Base-by-base conservation (phyloP, 441 rosid genomes). In the Adansonia madagascariensis region DNA sequence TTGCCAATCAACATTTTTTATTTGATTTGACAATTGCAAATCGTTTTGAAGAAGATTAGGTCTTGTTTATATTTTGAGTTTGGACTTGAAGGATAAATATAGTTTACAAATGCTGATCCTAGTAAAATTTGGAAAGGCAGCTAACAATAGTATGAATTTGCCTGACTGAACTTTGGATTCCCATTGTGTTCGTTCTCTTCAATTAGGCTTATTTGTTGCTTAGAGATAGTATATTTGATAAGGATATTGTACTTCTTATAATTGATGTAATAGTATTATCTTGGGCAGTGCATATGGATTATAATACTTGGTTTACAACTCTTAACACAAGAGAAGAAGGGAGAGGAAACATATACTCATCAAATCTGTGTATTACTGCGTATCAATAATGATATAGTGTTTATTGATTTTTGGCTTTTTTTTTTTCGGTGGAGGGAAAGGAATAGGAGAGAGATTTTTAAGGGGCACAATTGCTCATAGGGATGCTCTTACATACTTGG, bases 341-440 rank as follows among this genome's bases (percentile, higher is more conserved):
- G 50, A 18, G 41, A 47, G 4, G 14, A 22, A 59, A 59, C 39
- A 59, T 3, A 31, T 14, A 62, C 9, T 31, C 8, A 31, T 14
- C 66, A 62, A 62, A 62, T 62, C 67, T 62, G 46, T 62, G 18
- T 15, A 31, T 61, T 24, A 24, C 65, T 27, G n/a, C 12, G 11
- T 61, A 24, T 61, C 17, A 61, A 12, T 62, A 27, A 62, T 62
- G 66, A 62, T 61, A 3, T 0, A 14, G 43, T 61, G 41, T 27
- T 31, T 27, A 27, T 3, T 5, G 39, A 11, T 1, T 24, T 27
- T 56, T 56, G 61, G 61, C 60, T 6, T 55, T n/a, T 55, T 59
- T 27, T 27, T 27, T 1, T 27, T 27, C n/a, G 24, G 41, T 27
- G 41, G 43, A 57, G 62, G 62, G 31, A 20, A 56, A 56, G 61